These are phyloP conservation scores for Pisolithus albus DNA, from an alignment of 768 basidiomycete genomes.

Conservation along the genomic window DNA sequence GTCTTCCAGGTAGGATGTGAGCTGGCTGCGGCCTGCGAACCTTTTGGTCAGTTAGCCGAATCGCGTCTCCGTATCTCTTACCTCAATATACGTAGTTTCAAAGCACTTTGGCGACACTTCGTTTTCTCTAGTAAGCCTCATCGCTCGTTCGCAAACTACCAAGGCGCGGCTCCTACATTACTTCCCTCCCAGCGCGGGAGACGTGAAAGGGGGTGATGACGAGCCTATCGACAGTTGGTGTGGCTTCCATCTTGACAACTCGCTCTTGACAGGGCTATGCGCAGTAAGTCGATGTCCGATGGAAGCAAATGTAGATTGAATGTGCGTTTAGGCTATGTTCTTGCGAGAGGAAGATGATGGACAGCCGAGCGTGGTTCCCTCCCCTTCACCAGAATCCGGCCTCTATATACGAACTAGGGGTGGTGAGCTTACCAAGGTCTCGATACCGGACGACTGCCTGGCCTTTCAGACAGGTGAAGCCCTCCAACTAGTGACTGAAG, in stretches of 20 bases:
- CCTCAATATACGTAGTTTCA: conserved; percentile 40
- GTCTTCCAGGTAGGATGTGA: conserved; percentile 78
- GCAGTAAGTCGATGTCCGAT: conserved; percentile 43
- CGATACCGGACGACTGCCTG: conserved; percentile 76
- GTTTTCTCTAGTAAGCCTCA: conserved; percentile 63
- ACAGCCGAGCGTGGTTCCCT: conserved; percentile 44
- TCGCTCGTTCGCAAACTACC: conserved; percentile 70
- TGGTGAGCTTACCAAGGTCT: conserved; percentile 71
- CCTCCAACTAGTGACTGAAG: conserved; percentile 79
- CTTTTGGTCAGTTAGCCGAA: conserved; percentile 56
- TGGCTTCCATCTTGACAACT: conserved; percentile 93
- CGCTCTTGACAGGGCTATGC: conserved; percentile 86
- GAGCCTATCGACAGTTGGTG: conserved; percentile 85
- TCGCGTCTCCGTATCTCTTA: neutral
- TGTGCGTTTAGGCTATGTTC: conserved; percentile 66
- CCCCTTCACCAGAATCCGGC: conserved; percentile 74
- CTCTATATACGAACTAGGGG: conserved; percentile 88
- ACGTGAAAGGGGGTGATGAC: conserved; percentile 37
- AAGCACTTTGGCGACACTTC: conserved; percentile 56
- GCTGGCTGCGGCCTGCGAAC: conserved; percentile 83
- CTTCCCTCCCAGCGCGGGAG: conserved; percentile 61
- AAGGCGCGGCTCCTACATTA: conserved; percentile 97
- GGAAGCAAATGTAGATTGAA: conserved; percentile 1
- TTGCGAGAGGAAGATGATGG: conserved; percentile 42
- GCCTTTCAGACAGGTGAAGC: conserved; percentile 99